Conservation (phyloP, 2,329 filamentous ascomycete genomes). For the Phaeosphaeriaceae sp. region DNA sequence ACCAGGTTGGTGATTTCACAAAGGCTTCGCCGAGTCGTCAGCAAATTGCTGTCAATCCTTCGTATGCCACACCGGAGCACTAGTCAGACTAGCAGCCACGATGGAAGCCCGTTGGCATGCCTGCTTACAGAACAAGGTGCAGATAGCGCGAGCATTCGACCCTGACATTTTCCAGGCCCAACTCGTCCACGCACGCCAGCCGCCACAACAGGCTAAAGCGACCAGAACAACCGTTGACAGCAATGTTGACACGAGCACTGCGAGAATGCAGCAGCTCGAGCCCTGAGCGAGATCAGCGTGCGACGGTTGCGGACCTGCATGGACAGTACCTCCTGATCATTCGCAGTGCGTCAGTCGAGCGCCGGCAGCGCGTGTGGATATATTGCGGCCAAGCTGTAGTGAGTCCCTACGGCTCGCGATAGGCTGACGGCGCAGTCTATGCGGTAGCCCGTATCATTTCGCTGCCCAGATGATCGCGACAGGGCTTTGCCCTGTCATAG, state of each 20-base stretch:
- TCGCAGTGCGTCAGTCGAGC: slow-evolving; percentile 22
- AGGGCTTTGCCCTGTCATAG: slow-evolving; percentile 24
- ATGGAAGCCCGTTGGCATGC: slow-evolving; percentile 7
- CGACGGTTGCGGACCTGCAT: slow-evolving; percentile 42
- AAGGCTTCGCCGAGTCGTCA: slow-evolving; percentile 26
- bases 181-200: slow-evolving; percentile 21
- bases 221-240: slow-evolving; percentile 14
- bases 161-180: slow-evolving; percentile 6
- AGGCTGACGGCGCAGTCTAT: slow-evolving; percentile 29
- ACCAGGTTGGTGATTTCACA: slow-evolving; percentile 31
- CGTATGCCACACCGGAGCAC: slow-evolving; percentile 14
- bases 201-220: slow-evolving; percentile 42
- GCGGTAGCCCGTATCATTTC: slow-evolving; percentile 31
- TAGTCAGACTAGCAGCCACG: slow-evolving; percentile 9
- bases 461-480: slow-evolving; percentile 31
- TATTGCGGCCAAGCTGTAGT: slow-evolving; percentile 37
- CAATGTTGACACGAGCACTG: slow-evolving; percentile 18
- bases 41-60: slow-evolving; percentile 39
- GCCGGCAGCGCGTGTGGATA: slow-evolving; percentile 25
- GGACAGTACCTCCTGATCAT: slow-evolving; percentile 29
- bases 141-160: slow-evolving; percentile 28
- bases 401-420: slow-evolving; percentile 18
- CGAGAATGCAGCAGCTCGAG: slow-evolving; percentile 25
- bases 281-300: slow-evolving; percentile 26
- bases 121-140: slow-evolving; percentile 37